These are phyloP conservation scores for Xylariaceae sp. DNA, from an alignment of 2,329 filamentous ascomycete species.

Conservation along the genomic window DNA sequence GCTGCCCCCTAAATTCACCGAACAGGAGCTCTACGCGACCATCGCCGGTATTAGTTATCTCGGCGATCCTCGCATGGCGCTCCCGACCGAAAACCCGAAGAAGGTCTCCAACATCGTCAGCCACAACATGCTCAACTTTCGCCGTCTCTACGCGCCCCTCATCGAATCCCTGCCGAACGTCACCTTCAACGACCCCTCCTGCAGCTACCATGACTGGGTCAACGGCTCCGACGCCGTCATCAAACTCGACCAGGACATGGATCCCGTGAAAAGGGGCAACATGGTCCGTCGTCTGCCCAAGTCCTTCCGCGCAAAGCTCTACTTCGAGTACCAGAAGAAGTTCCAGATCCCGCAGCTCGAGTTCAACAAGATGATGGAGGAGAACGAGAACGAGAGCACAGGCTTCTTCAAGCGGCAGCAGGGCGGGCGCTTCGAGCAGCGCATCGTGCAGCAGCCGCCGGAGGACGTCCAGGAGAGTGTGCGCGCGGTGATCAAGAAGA, in stretches of 20 bases:
- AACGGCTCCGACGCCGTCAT: constrained; percentile 60
- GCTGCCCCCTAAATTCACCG: constrained; percentile 76
- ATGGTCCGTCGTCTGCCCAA: constrained; percentile 91
- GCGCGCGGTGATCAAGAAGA: constrained; percentile 72
- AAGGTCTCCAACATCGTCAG: constrained; percentile 94
- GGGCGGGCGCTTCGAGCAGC: constrained; percentile 78
- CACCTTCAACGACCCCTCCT: constrained; percentile 62
- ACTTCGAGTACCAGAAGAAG: constrained; percentile 91
- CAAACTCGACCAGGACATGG: constrained; percentile 81
- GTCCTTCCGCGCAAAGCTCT: constrained; percentile 80
- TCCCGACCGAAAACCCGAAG: constrained; percentile 82
- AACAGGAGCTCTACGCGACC: constrained; percentile 80
- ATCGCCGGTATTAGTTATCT: constrained; percentile 92
- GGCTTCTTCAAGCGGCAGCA: constrained; percentile 65
- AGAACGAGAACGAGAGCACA: constrained; percentile 65
- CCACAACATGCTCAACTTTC: constrained; percentile 86
- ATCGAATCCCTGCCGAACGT: constrained; percentile 89
- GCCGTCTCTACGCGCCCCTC: constrained; percentile 82
- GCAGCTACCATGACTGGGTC: constrained; percentile 55
- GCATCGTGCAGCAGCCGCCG: constrained; percentile 67
- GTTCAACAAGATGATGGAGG: constrained; percentile 78
- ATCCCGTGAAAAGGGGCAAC: constrained; percentile 82
- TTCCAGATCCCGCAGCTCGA: constrained; percentile 78
- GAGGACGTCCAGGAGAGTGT: constrained; percentile 66
- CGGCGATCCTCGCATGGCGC: constrained; percentile 90